Base-by-base conservation (phyloP, 2,329 filamentous ascomycete species). In the Cercospora nicotianae region DNA sequence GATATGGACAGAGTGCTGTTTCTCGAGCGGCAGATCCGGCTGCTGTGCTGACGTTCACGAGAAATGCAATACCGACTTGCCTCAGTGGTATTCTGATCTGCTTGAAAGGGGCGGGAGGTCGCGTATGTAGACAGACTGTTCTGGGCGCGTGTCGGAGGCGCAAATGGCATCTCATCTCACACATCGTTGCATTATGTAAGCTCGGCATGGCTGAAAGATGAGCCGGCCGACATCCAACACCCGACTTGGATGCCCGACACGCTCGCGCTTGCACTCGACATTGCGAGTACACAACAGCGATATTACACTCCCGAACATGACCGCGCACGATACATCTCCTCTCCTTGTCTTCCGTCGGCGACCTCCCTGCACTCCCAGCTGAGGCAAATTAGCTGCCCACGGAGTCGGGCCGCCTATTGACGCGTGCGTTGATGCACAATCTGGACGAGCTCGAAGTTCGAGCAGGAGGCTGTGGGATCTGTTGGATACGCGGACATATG, bases 361-460 rank as follows among this genome's bases (percentile, higher is more conserved):
- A 55, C 48, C 48, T 28, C 48, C 48, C 48, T 55, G 48, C 48
- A 26, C 12, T 23, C 8, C 13, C 48, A 55, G 48, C 48, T 55
- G 48, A 55, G 30, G 55, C 55, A 59, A 59, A 59, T 59, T 59
- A 59, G 28, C 8, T 36, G n/a, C 28, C 28, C 55, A 13, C 30
- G 16, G 55, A 31, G 30, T n/a, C 55, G 55, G 55, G 30, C 55
- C 55, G 31, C 28, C n/a, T 18, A 13, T 36, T 59, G 55, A 59
- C 55, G 55, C 55, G 55, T 59, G 55, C 55, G 30, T 36, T 59
- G 55, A 59, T 36, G 28, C 55, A 36, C 16, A 20, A 20, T 59
- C 55, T 28, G 26, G 30, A 31, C 28, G 55, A 31, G 26, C 18
- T 59, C 8, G 28, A 33, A 36, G 13, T 28, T 31, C 55, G 18